Percentiles rank a stretch among this genome's conserved stretches.
These are phyloP conservation scores for Chytridium lagenaria DNA, from an alignment of 371 early-diverging fungal species.

Conservation along the genomic window DNA sequence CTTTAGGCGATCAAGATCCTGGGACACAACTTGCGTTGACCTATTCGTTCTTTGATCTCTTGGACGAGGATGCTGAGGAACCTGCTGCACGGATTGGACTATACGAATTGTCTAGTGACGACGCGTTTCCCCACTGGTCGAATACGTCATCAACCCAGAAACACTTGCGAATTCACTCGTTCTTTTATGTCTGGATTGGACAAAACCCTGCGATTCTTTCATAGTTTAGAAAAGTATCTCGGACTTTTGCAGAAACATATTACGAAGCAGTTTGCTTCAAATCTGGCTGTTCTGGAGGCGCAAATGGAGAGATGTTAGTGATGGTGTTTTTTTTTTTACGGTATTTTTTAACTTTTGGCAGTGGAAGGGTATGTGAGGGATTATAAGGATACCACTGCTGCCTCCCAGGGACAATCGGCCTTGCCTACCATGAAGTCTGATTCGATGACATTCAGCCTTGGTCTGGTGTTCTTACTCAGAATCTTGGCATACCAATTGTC, in stretches of 20 bases:
- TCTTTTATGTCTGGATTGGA: conserved; percentile 89
- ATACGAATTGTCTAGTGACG: conserved; percentile 80
- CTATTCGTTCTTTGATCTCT: conserved; percentile 82
- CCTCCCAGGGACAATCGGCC: neutral
- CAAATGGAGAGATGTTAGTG: conserved; percentile 71
- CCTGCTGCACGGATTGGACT: conserved; percentile 80
- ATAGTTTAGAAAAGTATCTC: conserved; percentile 82
- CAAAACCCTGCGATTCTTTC: conserved; percentile 86
- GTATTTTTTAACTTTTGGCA: conserved; percentile 47
- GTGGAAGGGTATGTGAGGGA: conserved; percentile 37
- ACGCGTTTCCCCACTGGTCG: conserved; percentile 76
- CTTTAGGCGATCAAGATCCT: conserved; percentile 2
- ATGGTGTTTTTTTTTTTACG: neutral
- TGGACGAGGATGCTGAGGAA: conserved; percentile 81
- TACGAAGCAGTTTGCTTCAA: conserved; percentile 65
- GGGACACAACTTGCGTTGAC: conserved; percentile 68
- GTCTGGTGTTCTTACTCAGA: conserved; percentile 82
- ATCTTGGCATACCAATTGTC: conserved; percentile 87
- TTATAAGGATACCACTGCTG: neutral
- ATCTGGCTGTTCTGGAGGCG: conserved; percentile 75
- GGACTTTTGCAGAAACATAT: conserved; percentile 66
- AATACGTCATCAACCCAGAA: conserved; percentile 73
- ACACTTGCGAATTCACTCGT: conserved; percentile 72
- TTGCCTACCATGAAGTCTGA: neutral
- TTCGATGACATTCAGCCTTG: conserved; percentile 69